Evolutionary conservation across 2,329 filamentous ascomycete species (phyloP).

Genomic region (Fusarium chuoi): DNA sequence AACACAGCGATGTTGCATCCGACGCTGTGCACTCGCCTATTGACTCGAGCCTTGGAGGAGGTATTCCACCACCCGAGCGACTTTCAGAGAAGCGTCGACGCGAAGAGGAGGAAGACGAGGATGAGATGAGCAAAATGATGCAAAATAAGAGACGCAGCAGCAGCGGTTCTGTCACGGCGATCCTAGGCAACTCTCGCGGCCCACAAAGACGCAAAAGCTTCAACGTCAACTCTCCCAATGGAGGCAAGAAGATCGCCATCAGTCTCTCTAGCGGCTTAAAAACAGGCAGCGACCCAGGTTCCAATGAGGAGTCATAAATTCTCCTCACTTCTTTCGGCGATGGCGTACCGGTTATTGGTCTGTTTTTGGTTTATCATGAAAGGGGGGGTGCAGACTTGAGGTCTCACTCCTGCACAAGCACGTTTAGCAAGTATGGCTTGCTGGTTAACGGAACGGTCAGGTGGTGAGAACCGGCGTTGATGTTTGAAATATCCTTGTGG

Average conservation of each 20-base stretch:
- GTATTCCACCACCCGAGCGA: slow-evolving; percentile 75
- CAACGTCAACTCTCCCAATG: slow-evolving; percentile 52
- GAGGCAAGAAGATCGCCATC: slow-evolving; percentile 67
- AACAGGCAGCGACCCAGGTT: slow-evolving; percentile 51
- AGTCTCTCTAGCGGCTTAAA: slow-evolving; percentile 62
- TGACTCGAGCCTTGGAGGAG: slow-evolving; percentile 30
- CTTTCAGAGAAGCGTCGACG: slow-evolving; percentile 89
- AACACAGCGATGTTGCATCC: slow-evolving; percentile 48
- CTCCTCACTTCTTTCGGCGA: slow-evolving; percentile 41
- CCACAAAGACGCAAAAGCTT: slow-evolving; percentile 54
- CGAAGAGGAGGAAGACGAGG: slow-evolving; percentile 91
- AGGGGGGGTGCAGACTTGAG: slow-evolving; percentile 22
- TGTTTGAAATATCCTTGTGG: slow-evolving; percentile 33
- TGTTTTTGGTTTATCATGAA: slow-evolving; percentile 36
- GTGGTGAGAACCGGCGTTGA: slow-evolving; percentile 40
- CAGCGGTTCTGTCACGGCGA: slow-evolving; percentile 59
- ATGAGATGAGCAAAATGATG: slow-evolving; percentile 87
- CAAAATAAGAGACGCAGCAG: slow-evolving; percentile 71
- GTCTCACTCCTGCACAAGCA: slow-evolving; percentile 29
- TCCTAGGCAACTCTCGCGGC: slow-evolving; percentile 48
- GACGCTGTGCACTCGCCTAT: slow-evolving; percentile 49
- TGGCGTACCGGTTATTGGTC: slow-evolving; percentile 39
- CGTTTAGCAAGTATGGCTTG: slow-evolving; percentile 35
- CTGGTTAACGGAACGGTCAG: slow-evolving; percentile 27
- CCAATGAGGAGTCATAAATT: slow-evolving; percentile 54